Base-by-base conservation (phyloP, 164 flowering plant genomes). In the Annona squamosa region DNA sequence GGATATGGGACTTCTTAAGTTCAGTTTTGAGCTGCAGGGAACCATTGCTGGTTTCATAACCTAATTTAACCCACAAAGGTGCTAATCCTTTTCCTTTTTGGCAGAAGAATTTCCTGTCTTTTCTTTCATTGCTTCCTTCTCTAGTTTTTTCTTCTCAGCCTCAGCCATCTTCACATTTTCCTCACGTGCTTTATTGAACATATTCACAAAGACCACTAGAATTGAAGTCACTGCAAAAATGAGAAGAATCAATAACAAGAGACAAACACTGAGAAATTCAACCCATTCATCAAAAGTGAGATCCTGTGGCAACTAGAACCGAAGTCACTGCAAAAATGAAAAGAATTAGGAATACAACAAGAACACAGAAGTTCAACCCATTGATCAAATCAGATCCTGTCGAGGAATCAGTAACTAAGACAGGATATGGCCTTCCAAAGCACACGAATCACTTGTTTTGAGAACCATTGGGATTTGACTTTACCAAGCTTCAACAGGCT, bases 61-160 rank as follows among this genome's bases (percentile, higher is more conserved):
- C 45, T 66, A 42, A 66, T 66, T 66, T 43, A 42, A 66, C 46
- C 68, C 4, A 66, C 43, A 46, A 66, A 42, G 43, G 44, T 1
- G 4, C 44, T 66, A 66, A 52, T 52, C 59, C 59, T 12, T 59
- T 44, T 78, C 83, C 85, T 81, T 69, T 85, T 48, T 76, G 3
- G 87, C 76, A 44, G 89, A 77, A 74, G 80, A 67, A 76, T 10
- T 5, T 52, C 79, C 85, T 67, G 87, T 76, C 65, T 81, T 79
- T 48, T 94, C 97, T 82, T 90, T 92, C 81, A 85, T 77, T 71
- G 91, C 90, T 85, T 96, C 98, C 79, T 90, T 96, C 70, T 96
- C 97, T 72, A 88, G 17, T 79, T 86, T 92, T 85, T 87, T 93
- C 85, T 82, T 96, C 75, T 93, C 98, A 65, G 90, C 95, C 64